phyloP scores from a whole-genome alignment of 352 stramenopile genomes.

The Pythium biforme region DNA sequence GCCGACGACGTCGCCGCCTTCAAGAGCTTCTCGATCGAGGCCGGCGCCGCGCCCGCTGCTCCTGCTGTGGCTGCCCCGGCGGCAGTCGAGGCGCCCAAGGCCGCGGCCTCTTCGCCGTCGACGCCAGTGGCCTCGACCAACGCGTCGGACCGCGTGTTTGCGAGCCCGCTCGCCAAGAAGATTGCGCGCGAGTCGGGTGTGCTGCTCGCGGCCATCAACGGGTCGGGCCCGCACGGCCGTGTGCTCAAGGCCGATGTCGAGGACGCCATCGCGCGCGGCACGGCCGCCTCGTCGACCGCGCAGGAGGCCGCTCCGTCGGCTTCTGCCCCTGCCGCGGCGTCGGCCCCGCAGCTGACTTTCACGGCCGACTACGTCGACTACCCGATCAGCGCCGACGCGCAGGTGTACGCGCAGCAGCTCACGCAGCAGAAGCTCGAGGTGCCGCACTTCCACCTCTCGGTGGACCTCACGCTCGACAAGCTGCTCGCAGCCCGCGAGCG shows the following conservation, averaged over 20 bases:
- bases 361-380: slow-evolving; percentile 92
- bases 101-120: slow-evolving; percentile 6
- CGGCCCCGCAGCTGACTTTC: slow-evolving; percentile 36
- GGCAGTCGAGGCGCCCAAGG: slow-evolving; percentile 11
- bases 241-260: slow-evolving; percentile 95
- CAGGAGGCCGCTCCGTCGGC: slow-evolving; percentile 25
- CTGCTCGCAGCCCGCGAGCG: slow-evolving; percentile 89
- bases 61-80: slow-evolving; percentile 24
- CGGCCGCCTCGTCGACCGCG: slow-evolving; percentile 27
- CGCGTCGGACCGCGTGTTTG: slow-evolving; percentile 85
- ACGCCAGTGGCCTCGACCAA: slow-evolving; percentile 14
- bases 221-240: slow-evolving; percentile 85
- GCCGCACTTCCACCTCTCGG: slow-evolving; percentile 97
- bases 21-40: slow-evolving; percentile 51
- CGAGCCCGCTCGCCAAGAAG: slow-evolving; percentile 94
- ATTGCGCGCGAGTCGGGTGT: slow-evolving; percentile 79
- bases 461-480: slow-evolving; percentile 92
- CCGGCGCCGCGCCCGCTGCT: slow-evolving; percentile 12
- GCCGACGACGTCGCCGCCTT: slow-evolving; percentile 56
- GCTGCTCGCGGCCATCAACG: slow-evolving; percentile 65
- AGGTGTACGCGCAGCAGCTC: slow-evolving; percentile 84
- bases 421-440: slow-evolving; percentile 93
- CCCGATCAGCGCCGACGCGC: slow-evolving; percentile 78
- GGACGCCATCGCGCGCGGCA: slow-evolving; percentile 78
- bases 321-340: slow-evolving; percentile 18